phyloP scores from a whole-genome alignment of 2,329 filamentous ascomycete species.

The Stagonosporopsis tanaceti region DNA sequence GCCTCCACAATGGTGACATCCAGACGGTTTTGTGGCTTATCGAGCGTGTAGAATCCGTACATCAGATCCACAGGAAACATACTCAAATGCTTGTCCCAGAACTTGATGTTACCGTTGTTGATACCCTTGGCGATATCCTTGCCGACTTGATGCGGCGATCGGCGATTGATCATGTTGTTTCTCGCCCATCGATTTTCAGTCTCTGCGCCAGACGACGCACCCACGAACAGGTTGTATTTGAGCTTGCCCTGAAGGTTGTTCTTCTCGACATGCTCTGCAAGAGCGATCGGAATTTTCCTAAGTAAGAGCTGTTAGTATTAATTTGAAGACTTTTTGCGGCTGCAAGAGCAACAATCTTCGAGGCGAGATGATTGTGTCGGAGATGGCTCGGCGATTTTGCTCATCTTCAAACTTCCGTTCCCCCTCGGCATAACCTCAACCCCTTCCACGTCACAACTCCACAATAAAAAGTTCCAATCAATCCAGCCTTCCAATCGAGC shows the following conservation, averaged over 20 bases:
- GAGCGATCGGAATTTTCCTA: conserved; percentile 81
- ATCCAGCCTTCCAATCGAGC: conserved; percentile 5
- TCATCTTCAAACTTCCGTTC: conserved; percentile 37
- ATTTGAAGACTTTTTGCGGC: conserved; percentile 3
- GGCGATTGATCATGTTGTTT: conserved; percentile 87
- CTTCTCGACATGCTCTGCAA: conserved; percentile 89
- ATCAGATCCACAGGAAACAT: conserved; percentile 91
- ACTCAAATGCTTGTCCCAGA: conserved; percentile 92
- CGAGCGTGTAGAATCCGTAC: conserved; percentile 84
- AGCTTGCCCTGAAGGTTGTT: conserved; percentile 84
- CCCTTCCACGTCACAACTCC: conserved; percentile 15
- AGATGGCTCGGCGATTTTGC: conserved; percentile 32
- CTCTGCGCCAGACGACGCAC: conserved; percentile 87
- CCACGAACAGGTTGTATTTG: conserved; percentile 87
- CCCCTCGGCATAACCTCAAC: conserved; percentile 31
- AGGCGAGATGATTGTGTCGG: background rate
- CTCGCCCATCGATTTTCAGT: conserved; percentile 92
- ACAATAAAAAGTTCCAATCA: conserved; percentile 7
- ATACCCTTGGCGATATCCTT: conserved; percentile 91
- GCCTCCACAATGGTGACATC: conserved; percentile 89
- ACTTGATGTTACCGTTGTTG: conserved; percentile 86
- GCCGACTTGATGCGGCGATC: conserved; percentile 86
- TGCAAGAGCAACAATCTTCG: background rate
- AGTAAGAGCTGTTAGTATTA: conserved; percentile 1
- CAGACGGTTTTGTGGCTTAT: conserved; percentile 75